Percentiles rank a stretch among this genome's conserved stretches.
These are phyloP conservation scores for Sporothrix luriei DNA, from an alignment of 2,329 filamentous ascomycete genomes.

Conservation along the genomic window DNA sequence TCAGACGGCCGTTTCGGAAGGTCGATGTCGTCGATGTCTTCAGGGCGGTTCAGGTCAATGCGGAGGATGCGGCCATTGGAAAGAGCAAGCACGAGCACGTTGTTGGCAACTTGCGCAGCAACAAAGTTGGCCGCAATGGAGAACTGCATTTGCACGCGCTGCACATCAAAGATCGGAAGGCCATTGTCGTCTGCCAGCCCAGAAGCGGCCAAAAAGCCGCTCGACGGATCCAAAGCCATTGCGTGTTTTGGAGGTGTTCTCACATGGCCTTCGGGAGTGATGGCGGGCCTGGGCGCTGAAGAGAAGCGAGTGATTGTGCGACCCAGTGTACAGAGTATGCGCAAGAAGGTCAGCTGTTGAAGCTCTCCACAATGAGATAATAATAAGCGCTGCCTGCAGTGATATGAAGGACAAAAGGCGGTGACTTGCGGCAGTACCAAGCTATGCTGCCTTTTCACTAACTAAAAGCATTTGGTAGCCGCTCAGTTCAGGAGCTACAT, in stretches of 20 bases:
- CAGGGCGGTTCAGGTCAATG: conserved; percentile 89
- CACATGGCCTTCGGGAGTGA: conserved; percentile 27
- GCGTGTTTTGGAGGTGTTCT: conserved; percentile 12
- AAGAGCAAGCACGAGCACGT: conserved; percentile 88
- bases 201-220: conserved; percentile 66
- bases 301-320: not conserved
- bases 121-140: conserved; percentile 94
- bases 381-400: conserved; percentile 15
- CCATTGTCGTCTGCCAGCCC: conserved; percentile 58
- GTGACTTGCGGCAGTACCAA: conserved; percentile 25
- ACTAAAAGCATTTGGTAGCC: too few relatives aligned
- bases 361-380: conserved; percentile 19
- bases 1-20: conserved; percentile 91
- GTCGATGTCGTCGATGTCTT: conserved; percentile 98
- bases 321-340: not conserved
- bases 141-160: conserved; percentile 91
- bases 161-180: conserved; percentile 91
- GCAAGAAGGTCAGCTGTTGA: conserved; percentile 16
- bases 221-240: conserved; percentile 69
- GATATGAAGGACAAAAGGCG: conserved; percentile 15
- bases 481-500: too few relatives aligned
- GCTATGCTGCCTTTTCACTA: not conserved
- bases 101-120: conserved; percentile 94
- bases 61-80: conserved; percentile 89
- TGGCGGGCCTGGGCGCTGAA: not conserved